These are phyloP conservation scores for Sphenostylis stenocarpa DNA, from an alignment of 306 rosid genomes.

Conservation along the genomic window DNA sequence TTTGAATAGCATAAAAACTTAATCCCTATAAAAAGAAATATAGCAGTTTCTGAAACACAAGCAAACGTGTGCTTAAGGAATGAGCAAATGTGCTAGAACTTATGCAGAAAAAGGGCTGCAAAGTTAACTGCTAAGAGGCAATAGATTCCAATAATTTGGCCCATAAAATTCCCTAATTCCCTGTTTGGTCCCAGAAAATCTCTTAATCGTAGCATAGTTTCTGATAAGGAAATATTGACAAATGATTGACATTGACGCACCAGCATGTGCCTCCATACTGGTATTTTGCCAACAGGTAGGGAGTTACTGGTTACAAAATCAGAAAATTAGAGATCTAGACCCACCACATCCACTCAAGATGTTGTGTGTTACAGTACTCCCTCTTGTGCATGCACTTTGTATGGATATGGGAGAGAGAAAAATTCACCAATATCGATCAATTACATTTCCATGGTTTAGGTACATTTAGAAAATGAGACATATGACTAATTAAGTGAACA, in stretches of 20 bases:
- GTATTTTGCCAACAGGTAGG: conserved; percentile 35
- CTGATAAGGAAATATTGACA: neutral
- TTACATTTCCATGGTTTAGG: neutral
- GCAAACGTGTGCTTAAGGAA: no score
- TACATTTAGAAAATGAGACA: neutral
- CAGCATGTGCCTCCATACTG: conserved; percentile 44
- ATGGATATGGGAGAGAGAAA: neutral
- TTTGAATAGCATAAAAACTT: no score
- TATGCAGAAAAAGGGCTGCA: neutral
- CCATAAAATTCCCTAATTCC: conserved; percentile 25
- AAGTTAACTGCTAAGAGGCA: neutral
- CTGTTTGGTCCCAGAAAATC: conserved; percentile 42
- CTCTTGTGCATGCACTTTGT: neutral
- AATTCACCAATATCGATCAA: neutral
- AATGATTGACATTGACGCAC: conserved; percentile 10
- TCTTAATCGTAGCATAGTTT: conserved; percentile 20
- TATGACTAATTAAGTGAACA: neutral
- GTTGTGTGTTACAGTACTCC: neutral
- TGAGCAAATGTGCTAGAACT: conserved; percentile 19
- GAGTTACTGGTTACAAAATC: conserved; percentile 32
- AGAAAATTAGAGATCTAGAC: conserved; percentile 25
- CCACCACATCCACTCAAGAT: conserved; percentile 40
- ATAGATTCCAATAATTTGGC: neutral
- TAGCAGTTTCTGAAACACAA: no score
- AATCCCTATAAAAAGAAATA: no score